Conservation (phyloP, 352 stramenopile genomes). For the Blastocystis sp. region DNA sequence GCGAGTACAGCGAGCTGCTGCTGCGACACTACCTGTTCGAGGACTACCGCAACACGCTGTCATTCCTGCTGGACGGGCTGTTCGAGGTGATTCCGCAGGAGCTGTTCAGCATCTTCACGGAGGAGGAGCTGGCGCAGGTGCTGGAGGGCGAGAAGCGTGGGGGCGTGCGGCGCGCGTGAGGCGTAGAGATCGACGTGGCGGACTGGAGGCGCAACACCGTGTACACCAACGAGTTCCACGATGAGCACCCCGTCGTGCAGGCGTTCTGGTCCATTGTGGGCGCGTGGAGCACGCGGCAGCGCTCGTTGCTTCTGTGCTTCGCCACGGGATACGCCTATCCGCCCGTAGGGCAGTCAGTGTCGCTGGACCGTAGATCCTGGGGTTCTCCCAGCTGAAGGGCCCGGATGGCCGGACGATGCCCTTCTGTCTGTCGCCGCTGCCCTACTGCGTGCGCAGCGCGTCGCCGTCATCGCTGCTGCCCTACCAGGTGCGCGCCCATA, state of each 20-base stretch:
- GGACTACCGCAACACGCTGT: conserved; percentile 43
- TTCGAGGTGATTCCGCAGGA: conserved; percentile 67
- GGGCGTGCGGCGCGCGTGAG: not conserved
- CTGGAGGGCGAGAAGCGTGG: conserved; percentile 36
- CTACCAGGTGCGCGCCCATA: conserved; percentile 40
- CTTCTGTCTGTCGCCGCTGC: conserved; percentile 50
- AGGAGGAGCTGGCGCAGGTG: conserved; percentile 20
- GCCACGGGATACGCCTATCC: conserved; percentile 51
- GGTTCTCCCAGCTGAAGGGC: conserved; percentile 62
- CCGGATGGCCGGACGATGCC: conserved; percentile 61
- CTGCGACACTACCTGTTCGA: conserved; percentile 44
- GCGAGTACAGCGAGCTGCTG: conserved; percentile 51
- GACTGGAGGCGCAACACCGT: conserved; percentile 53
- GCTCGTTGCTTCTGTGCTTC: conserved; percentile 32
- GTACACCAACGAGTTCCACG: conserved; percentile 59
- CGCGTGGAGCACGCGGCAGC: not conserved
- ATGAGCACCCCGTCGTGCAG: conserved; percentile 25
- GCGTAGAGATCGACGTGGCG: conserved; percentile 20
- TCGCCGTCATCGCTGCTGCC: not conserved
- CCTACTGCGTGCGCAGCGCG: not conserved
- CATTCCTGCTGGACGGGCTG: conserved; percentile 21
- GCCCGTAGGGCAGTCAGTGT: not conserved
- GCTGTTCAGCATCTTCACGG: conserved; percentile 53
- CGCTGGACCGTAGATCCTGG: conserved; percentile 25
- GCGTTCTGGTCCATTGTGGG: conserved; percentile 33